Evolutionary conservation across 306 rosid genomes (phyloP), one percentile per base, ranked within the genome.

Genomic region (Dicorynia guianensis): DNA sequence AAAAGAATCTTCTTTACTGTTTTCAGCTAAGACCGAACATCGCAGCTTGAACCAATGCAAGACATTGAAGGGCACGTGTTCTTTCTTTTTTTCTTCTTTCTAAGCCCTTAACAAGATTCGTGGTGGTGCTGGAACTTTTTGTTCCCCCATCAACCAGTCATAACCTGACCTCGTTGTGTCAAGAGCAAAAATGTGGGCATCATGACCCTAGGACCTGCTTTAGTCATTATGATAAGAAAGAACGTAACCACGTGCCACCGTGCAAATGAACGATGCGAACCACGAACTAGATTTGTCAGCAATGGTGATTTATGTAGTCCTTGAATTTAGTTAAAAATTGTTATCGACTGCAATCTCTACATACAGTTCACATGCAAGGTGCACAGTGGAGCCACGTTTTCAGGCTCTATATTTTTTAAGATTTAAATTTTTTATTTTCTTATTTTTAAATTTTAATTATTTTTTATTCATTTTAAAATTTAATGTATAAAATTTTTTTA

Each of bases 281-380:
- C 48, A 35, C 3, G 11, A 35, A 3, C 42, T 5, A 42, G 8
- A 18, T 38, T 18, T 12, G 42, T 69, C n/a, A 49, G 43, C 62
- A 47, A 44, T 76, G 19, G 48, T 63, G 59, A 4, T 20, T 4
- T 38, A 61, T 17, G 36, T 35, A 55, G 60, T 65, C 70, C 72
- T 57, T 18, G 40, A 66, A 67, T 46, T 39, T 38, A 6, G 69
- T 66, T 50, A 67, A 52, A 60, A 68, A 75, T 38, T 63, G 55
- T 50, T 63, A 34, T 47, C 4, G 11, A 10, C 43, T 48, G 76
- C 72, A 47, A 17, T 15, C 13, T 4, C 43, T 11, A 60, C 5
- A 73, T 20, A 71, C 50, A 6, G 10, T 40, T 60, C 88, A 84
- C 88, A 81, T 84, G 88, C 54, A 34, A 3, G 34, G 72, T 50